Percentiles rank a stretch among this genome's conserved stretches.
These are phyloP conservation scores for Multifurca ochricompacta DNA, from an alignment of 768 basidiomycete species.

Conservation along the genomic window DNA sequence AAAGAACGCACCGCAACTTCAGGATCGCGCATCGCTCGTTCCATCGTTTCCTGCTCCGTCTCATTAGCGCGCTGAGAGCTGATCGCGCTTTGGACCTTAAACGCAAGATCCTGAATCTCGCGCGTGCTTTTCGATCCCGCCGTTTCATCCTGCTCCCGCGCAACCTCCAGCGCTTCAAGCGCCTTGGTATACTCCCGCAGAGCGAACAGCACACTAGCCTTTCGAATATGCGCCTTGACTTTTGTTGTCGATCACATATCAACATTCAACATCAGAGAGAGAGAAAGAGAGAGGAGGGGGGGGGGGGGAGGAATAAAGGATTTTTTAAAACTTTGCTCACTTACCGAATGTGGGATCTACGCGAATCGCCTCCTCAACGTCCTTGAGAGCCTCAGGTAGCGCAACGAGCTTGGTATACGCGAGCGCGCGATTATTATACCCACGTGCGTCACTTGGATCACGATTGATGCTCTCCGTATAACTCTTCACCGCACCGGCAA, in stretches of 20 bases:
- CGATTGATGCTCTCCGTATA: conserved; percentile 98
- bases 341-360: conserved; percentile 79
- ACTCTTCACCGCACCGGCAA: conserved; percentile 81
- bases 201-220: conserved; percentile 71
- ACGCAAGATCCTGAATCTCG: conserved; percentile 76
- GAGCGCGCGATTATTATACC: conserved; percentile 97
- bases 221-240: conserved; percentile 96
- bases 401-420: conserved; percentile 95
- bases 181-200: conserved; percentile 93
- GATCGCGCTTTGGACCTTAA: conserved; percentile 75
- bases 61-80: conserved; percentile 75
- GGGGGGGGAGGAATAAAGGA: too few species aligned
- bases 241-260: too few species aligned
- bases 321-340: too few species aligned
- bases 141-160: conserved; percentile 70
- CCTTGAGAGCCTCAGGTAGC: conserved; percentile 92
- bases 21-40: conserved; percentile 95
- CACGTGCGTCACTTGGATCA: conserved; percentile 79
- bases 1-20: conserved; percentile 73
- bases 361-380: conserved; percentile 88
- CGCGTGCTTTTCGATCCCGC: conserved; percentile 55
- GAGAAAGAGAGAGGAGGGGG: too few species aligned
- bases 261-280: too few species aligned
- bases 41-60: conserved; percentile 86
- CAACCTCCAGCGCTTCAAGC: conserved; percentile 73